Evolutionary conservation across 2,329 filamentous ascomycete genomes (phyloP).

Genomic region (Colletotrichum shisoi): DNA sequence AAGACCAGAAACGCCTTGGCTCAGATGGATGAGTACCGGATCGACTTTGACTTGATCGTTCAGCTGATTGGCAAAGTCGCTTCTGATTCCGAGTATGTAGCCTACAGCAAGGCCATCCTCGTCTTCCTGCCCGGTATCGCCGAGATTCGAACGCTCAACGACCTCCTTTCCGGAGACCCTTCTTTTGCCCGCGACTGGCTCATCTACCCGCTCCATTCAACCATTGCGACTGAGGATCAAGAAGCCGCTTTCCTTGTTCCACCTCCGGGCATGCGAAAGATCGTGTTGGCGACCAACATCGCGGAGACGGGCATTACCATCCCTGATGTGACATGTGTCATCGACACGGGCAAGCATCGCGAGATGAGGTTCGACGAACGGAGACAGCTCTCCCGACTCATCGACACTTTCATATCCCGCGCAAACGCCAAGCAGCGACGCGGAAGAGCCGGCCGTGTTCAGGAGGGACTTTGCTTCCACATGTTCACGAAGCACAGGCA

Average conservation of each 20-base stretch:
- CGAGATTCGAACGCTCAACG: slow-evolving; percentile 88
- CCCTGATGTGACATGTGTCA: slow-evolving; percentile 94
- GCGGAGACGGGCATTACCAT: slow-evolving; percentile 99
- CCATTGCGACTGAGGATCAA: slow-evolving; percentile 94
- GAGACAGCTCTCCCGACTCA: slow-evolving; percentile 85
- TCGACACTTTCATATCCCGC: slow-evolving; percentile 93
- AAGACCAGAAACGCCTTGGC: slow-evolving; percentile 77
- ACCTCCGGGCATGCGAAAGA: slow-evolving; percentile 82
- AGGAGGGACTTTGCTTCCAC: slow-evolving; percentile 94
- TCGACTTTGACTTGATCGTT: slow-evolving; percentile 87
- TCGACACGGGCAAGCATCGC: slow-evolving; percentile 95
- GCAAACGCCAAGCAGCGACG: slow-evolving; percentile 96
- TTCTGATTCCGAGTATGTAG: slow-evolving; percentile 67
- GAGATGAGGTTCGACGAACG: slow-evolving; percentile 97
- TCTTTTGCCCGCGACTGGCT: slow-evolving; percentile 81
- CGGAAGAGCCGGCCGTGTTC: slow-evolving; percentile 92
- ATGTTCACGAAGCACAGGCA: slow-evolving; percentile 91
- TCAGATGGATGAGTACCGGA: slow-evolving; percentile 87
- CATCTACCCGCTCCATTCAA: slow-evolving; percentile 89
- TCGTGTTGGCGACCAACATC: slow-evolving; percentile 97
- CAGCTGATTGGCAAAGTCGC: slow-evolving; percentile 81
- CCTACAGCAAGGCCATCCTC: slow-evolving; percentile 89
- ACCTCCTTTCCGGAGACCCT: slow-evolving; percentile 79
- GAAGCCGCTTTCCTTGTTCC: slow-evolving; percentile 90
- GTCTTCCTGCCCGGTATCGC: slow-evolving; percentile 94